Conservation (phyloP, 2,329 filamentous ascomycete genomes). For the Endocalyx cinctus region DNA sequence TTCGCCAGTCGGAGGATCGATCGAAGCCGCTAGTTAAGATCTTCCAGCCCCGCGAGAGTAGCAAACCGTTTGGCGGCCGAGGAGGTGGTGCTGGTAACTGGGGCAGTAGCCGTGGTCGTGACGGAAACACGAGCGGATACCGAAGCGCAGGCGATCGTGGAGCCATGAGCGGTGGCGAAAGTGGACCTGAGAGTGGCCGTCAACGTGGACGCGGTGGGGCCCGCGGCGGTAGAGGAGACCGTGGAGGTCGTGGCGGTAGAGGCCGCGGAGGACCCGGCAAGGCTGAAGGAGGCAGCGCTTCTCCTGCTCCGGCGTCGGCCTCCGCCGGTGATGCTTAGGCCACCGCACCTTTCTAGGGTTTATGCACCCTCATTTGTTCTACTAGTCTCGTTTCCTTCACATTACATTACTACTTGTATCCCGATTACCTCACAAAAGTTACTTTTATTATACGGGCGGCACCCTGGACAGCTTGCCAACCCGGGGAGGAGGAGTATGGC, state of each 20-base stretch:
- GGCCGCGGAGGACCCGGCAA: conserved; percentile 38
- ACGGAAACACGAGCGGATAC: conserved; percentile 65
- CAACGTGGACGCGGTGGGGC: conserved; percentile 51
- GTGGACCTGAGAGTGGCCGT: conserved; percentile 56
- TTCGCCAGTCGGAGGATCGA: conserved; percentile 64
- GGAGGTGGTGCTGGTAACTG: conserved; percentile 60
- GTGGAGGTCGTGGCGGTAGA: conserved; percentile 52
- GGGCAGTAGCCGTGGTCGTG: conserved; percentile 62
- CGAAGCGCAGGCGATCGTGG: conserved; percentile 75
- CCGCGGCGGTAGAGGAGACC: conserved; percentile 54
- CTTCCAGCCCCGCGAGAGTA: conserved; percentile 64
- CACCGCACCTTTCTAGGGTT: conserved; percentile 7
- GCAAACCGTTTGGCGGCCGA: conserved; percentile 50
- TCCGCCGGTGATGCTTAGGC: conserved; percentile 44
- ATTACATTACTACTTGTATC: conserved; percentile 20
- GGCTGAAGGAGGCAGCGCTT: conserved; percentile 52
- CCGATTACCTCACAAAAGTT: conserved; percentile 17
- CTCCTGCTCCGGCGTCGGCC: conserved; percentile 48
- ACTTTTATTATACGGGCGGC: conserved; percentile 18
- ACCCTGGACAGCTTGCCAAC: conserved; percentile 18
- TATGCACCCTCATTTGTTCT: conserved; percentile 15
- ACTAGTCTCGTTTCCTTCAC: conserved; percentile 16
- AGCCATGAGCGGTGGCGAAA: conserved; percentile 60
- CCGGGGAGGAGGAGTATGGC: too few species aligned
- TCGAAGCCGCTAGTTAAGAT: conserved; percentile 79